Evolutionary conservation across 345 rosid species (phyloP).

Genomic region (Brassica cretica): DNA sequence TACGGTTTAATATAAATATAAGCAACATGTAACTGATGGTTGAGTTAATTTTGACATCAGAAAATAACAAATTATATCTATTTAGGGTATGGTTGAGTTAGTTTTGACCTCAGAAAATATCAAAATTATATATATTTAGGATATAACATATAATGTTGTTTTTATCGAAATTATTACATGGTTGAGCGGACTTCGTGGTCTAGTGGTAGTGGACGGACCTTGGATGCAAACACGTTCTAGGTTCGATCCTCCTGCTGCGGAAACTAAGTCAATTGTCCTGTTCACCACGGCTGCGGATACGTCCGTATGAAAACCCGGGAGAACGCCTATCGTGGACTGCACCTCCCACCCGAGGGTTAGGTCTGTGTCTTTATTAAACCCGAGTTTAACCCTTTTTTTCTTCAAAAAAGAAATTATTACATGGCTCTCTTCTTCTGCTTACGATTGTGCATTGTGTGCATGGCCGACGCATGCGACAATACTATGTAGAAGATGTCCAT

Average conservation of each 20-base stretch:
- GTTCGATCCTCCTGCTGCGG: too few relatives aligned
- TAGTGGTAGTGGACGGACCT: too few relatives aligned
- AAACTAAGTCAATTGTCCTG: too few relatives aligned
- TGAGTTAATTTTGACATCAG: background rate
- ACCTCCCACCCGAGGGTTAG: too few relatives aligned
- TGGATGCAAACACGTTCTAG: too few relatives aligned
- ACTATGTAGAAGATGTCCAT: background rate
- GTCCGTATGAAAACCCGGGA: too few relatives aligned
- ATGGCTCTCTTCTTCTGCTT: slow-evolving; percentile 21
- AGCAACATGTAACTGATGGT: background rate
- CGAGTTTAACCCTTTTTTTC: too few relatives aligned
- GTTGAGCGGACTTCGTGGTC: too few relatives aligned
- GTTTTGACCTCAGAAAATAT: slow-evolving; percentile 5
- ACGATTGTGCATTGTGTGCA: slow-evolving; percentile 21
- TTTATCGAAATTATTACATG: background rate
- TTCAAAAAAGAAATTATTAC: background rate
- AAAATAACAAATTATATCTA: background rate
- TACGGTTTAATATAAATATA: background rate
- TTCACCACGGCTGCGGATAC: too few relatives aligned
- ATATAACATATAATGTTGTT: background rate
- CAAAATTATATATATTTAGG: background rate
- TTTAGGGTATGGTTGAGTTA: background rate
- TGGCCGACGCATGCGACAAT: background rate
- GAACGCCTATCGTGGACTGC: too few relatives aligned
- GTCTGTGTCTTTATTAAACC: too few relatives aligned